A percentile compares a stretch with the other conserved stretches of the same genome.
Evolutionary conservation across 2,329 filamentous ascomycete species (phyloP).

Genomic region (Aspergillus fischeri): DNA sequence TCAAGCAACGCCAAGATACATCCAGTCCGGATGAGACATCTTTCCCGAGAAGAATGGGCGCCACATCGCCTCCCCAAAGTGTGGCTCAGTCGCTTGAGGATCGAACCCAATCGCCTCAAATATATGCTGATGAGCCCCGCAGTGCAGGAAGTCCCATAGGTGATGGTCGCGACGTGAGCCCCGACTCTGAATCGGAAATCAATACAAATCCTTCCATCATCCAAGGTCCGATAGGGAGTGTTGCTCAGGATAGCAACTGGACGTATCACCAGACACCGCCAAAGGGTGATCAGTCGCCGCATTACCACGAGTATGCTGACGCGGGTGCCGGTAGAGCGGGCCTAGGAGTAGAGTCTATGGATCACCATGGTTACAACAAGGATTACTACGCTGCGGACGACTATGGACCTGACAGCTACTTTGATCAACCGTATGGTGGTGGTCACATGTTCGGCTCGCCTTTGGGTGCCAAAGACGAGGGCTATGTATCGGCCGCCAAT

Average conservation of each 20-base stretch:
- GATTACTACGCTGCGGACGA: slow-evolving; percentile 54
- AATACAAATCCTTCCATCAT: slow-evolving; percentile 83
- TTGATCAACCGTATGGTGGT: slow-evolving; percentile 31
- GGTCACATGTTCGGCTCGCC: slow-evolving; percentile 45
- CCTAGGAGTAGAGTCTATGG: slow-evolving; percentile 52
- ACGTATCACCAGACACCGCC: slow-evolving; percentile 54
- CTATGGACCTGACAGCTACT: slow-evolving; percentile 39
- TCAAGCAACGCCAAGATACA: slow-evolving; percentile 41
- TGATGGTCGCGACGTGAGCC: slow-evolving; percentile 63
- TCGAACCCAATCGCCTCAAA: slow-evolving; percentile 45
- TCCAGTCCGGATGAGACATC: slow-evolving; percentile 35
- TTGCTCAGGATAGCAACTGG: slow-evolving; percentile 49
- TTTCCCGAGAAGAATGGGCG: slow-evolving; percentile 37
- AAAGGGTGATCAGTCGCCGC: slow-evolving; percentile 32
- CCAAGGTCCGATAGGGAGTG: slow-evolving; percentile 64
- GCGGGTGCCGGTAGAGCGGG: slow-evolving; percentile 54
- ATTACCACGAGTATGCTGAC: slow-evolving; percentile 20
- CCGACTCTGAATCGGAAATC: slow-evolving; percentile 57
- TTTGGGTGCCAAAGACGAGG: slow-evolving; percentile 73
- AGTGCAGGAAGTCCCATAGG: slow-evolving; percentile 67
- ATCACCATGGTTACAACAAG: slow-evolving; percentile 53
- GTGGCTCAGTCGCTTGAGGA: slow-evolving; percentile 46
- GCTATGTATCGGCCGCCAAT: slow-evolving; percentile 77
- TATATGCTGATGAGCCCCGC: slow-evolving; percentile 68
- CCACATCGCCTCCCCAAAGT: slow-evolving; percentile 53